Percentiles rank a stretch among this genome's conserved stretches.
These are phyloP conservation scores for Epichloe amarillans DNA, from an alignment of 2,329 filamentous ascomycete genomes.

Conservation along the genomic window DNA sequence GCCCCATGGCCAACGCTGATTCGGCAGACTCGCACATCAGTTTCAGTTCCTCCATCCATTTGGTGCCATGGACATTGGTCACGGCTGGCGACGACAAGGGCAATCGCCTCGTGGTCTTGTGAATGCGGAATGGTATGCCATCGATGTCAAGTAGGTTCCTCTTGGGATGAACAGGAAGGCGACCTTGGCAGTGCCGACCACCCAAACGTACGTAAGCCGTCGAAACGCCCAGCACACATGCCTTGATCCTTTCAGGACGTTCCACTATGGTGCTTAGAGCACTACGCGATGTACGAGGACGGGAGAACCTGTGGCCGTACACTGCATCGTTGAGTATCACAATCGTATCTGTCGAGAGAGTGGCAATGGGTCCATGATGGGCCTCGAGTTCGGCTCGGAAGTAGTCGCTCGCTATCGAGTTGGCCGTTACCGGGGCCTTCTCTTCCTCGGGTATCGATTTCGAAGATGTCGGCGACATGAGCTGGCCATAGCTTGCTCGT, in stretches of 20 bases:
- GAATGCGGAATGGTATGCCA: conserved; percentile 67
- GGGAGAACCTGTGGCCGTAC: conserved; percentile 84
- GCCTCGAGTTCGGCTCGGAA: conserved; percentile 56
- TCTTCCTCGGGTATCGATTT: conserved; percentile 14
- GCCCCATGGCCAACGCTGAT: conserved; percentile 59
- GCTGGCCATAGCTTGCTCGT: conserved; percentile 33
- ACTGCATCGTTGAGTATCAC: conserved; percentile 88
- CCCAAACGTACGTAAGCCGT: conserved; percentile 86
- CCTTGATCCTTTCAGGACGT: conserved; percentile 79
- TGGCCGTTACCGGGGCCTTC: conserved; percentile 31
- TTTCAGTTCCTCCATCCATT: conserved; percentile 89
- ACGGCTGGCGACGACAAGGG: conserved; percentile 63
- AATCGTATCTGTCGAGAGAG: conserved; percentile 45
- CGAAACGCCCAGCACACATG: conserved; percentile 68
- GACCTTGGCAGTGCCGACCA: conserved; percentile 60
- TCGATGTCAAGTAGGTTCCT: conserved; percentile 40
- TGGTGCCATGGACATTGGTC: conserved; percentile 77
- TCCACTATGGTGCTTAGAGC: conserved; percentile 77
- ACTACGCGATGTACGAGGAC: conserved; percentile 61
- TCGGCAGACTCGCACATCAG: conserved; percentile 74
- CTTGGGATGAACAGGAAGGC: conserved; percentile 52
- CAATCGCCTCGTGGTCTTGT: conserved; percentile 61
- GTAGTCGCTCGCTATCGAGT: conserved; percentile 50
- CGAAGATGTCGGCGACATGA: conserved; percentile 24
- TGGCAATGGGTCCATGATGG: conserved; percentile 37